phyloP scores from a whole-genome alignment of 495 filamentous ascomycete species.

The Glutinoglossum americanum region DNA sequence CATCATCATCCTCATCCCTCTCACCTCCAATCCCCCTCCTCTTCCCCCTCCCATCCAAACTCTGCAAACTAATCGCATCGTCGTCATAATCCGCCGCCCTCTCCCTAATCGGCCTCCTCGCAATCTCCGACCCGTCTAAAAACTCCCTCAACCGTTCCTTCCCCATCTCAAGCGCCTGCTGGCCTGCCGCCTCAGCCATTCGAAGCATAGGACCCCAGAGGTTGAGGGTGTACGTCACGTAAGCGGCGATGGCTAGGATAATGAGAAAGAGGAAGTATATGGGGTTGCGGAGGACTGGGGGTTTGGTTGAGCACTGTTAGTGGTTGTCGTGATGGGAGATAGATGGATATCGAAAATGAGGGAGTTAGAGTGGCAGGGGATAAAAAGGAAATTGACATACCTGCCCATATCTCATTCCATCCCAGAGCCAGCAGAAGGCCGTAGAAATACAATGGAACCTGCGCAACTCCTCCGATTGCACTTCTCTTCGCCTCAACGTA shows the following conservation, averaged over 20 bases:
- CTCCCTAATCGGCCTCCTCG: conserved; percentile 51
- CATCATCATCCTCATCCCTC: conserved; percentile 18
- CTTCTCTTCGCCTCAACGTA: conserved; percentile 94
- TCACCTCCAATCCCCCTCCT: conserved; percentile 8
- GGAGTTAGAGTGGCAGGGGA: too few relatives aligned
- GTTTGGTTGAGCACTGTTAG: background rate
- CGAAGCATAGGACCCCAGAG: conserved; percentile 88
- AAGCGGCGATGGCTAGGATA: conserved; percentile 48
- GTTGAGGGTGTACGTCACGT: conserved; percentile 80
- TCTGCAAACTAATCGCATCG: conserved; percentile 28
- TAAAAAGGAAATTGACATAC: conserved; percentile 27
- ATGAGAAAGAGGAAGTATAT: conserved; percentile 78
- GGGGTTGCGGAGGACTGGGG: conserved; percentile 70
- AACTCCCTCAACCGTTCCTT: conserved; percentile 79
- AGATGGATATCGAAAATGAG: too few relatives aligned
- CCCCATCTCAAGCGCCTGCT: conserved; percentile 70
- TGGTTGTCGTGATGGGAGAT: background rate
- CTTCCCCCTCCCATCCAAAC: conserved; percentile 36
- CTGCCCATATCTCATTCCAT: conserved; percentile 90
- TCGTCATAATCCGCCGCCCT: conserved; percentile 18
- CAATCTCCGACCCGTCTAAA: conserved; percentile 58
- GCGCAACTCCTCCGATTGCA: conserved; percentile 84
- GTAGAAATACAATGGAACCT: conserved; percentile 90
- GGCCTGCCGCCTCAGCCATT: conserved; percentile 73
- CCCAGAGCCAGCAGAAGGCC: conserved; percentile 69